Conservation (phyloP, 441 rosid genomes). For the Flueggea neowawraea region DNA sequence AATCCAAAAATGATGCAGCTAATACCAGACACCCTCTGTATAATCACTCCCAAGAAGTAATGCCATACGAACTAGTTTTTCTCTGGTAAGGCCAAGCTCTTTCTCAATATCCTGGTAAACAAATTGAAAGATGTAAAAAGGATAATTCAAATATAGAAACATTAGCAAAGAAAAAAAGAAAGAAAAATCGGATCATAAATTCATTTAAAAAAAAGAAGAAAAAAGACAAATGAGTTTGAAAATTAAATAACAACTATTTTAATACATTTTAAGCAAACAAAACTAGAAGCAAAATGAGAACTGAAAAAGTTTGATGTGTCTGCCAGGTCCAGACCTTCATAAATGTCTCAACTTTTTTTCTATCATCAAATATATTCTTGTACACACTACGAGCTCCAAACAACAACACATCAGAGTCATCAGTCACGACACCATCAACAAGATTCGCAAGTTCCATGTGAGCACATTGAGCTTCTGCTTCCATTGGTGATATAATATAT, state of each 20-base stretch:
- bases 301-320: slow-evolving; percentile 2
- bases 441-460: slow-evolving; percentile 82
- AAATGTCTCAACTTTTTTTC: slow-evolving; percentile 95
- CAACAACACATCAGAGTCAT: slow-evolving; percentile 94
- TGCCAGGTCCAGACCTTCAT: slow-evolving; percentile 60
- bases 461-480: slow-evolving; percentile 99
- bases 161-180: neutral
- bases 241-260: too few species aligned
- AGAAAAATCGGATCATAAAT: neutral
- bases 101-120: slow-evolving; percentile 77
- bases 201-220: too few species aligned
- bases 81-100: slow-evolving; percentile 87
- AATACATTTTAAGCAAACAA: too few species aligned
- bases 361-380: slow-evolving; percentile 97
- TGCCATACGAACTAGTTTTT: slow-evolving; percentile 85
- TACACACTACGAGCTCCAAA: slow-evolving; percentile 91
- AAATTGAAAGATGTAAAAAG: slow-evolving; percentile 4
- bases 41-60: slow-evolving; percentile 99
- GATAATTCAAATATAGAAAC: neutral
- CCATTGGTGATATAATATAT: slow-evolving; percentile 97
- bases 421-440: slow-evolving; percentile 98
- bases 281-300: too few species aligned
- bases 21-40: slow-evolving; percentile 96
- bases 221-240: too few species aligned
- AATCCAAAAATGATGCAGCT: slow-evolving; percentile 4